Evolutionary conservation across 164 flowering plant species (phyloP), one percentile per base, ranked within the genome.

Genomic region (Dillenia suffruticosa): DNA sequence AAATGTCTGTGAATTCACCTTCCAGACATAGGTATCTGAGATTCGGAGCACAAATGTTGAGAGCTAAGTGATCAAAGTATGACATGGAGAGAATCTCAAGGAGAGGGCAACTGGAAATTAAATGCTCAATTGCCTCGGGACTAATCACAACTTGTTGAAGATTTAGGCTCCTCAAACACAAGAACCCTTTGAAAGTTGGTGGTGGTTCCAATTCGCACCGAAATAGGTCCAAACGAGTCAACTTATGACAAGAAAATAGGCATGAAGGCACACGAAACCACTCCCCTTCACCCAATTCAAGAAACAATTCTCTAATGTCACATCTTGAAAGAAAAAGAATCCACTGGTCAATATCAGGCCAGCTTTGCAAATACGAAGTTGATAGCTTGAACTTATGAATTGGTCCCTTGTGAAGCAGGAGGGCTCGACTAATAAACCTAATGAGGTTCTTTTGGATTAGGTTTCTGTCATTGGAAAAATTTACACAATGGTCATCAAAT

Each of bases 301-400:
- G 74, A 54, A 68, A 24, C 48, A 89, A 66, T 56, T 84, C 86
- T 50, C 70, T 80, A n/a, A 86, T 61, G 56, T 62, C 84, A 47
- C 62, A 73, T 59, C 84, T 74, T 4, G 89, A 82, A 15, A 89
- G 83, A 61, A 76, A 79, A 54, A 83, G 80, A 9, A 89, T 54
- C 92, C 96, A 89, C 47, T 79, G 88, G 63, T 86, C 87, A 10
- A 89, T 72, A 60, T 83, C 87, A 0, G 89, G 77, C 32, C 76
- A 77, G 62, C 71, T 62, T 56, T 58, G 80, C 69, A 83, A 54
- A 62, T 58, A 47, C 0, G 69, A 47, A 54, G 68, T 70, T 1
- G 74, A 65, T 44, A 86, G 63, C 61, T 79, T 72, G 69, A 88
- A 88, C 74, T 77, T 84, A 68, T 80, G 86, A 50, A 88, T 77